Conservation (phyloP, 306 rosid species). For the Prunus persica region DNA sequence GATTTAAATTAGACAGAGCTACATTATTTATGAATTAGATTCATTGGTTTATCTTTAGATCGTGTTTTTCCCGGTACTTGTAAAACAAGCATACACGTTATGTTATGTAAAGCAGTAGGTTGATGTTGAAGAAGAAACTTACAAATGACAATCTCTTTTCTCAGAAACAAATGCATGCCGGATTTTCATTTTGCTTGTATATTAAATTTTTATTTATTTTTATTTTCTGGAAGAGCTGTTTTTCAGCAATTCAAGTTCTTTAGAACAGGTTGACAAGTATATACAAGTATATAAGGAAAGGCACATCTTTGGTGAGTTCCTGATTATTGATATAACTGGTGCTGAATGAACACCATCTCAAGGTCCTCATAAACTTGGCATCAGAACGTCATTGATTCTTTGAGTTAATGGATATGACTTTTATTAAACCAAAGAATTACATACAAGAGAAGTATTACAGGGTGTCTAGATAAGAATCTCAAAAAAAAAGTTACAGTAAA, state of each 20-base stretch:
- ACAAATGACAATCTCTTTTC: neutral
- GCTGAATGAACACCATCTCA: too few species aligned
- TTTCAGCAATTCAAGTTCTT: neutral
- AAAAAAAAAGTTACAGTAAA: neutral
- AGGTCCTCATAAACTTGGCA: neutral
- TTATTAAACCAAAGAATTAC: neutral
- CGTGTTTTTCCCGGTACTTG: slow-evolving; percentile 5
- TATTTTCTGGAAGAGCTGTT: neutral
- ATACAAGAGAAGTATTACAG: neutral
- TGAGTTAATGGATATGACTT: neutral
- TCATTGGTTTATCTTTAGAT: neutral
- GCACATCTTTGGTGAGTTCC: neutral
- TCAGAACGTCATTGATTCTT: neutral
- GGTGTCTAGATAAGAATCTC: neutral
- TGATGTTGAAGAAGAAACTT: slow-evolving; percentile 10
- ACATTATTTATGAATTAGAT: slow-evolving; percentile 2
- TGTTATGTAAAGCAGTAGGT: slow-evolving; percentile 16
- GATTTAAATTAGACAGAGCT: neutral
- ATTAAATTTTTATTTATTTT: neutral
- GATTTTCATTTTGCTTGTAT: neutral
- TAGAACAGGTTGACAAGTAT: neutral
- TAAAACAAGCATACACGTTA: neutral
- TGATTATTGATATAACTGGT: too few species aligned
- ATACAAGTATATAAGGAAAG: neutral
- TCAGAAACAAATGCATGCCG: neutral